phyloP scores from a whole-genome alignment of 495 filamentous ascomycete genomes.

The Penicillium alfredii region DNA sequence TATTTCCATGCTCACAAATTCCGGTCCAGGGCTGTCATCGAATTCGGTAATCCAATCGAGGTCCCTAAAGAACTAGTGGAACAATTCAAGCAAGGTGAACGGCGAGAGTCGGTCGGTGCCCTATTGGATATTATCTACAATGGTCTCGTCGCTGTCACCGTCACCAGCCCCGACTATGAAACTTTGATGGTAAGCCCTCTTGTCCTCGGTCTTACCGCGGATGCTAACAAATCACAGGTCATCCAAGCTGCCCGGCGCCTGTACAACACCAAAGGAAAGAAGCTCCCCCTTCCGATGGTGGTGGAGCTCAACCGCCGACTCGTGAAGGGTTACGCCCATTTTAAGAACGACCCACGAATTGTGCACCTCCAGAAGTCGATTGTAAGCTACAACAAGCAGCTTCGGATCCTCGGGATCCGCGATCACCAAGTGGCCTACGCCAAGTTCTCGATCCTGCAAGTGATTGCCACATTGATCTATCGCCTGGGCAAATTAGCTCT shows the following conservation, averaged over 20 bases:
- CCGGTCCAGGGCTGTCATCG: conserved; percentile 89
- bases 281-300: conserved; percentile 86
- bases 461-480: conserved; percentile 73
- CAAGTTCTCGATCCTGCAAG: conserved; percentile 67
- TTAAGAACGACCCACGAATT: conserved; percentile 87
- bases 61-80: conserved; percentile 77
- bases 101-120: conserved; percentile 74
- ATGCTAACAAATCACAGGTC: conserved; percentile 44
- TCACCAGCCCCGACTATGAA: conserved; percentile 91
- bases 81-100: conserved; percentile 73
- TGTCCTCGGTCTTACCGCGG: neutral
- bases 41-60: conserved; percentile 86
- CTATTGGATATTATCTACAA: conserved; percentile 84
- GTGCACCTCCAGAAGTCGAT: conserved; percentile 72
- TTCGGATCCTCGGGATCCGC: conserved; percentile 76
- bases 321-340: conserved; percentile 84
- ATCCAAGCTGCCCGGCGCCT: conserved; percentile 92
- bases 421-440: conserved; percentile 97
- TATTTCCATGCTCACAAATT: conserved; percentile 99
- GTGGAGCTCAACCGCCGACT: conserved; percentile 94
- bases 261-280: conserved; percentile 92
- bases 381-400: conserved; percentile 79
- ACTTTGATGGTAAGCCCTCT: conserved; percentile 73
- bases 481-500: conserved; percentile 68
- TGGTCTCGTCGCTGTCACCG: conserved; percentile 79